Evolutionary conservation across 2,329 filamentous ascomycete genomes (phyloP).

Genomic region (Penicillium sp.): DNA sequence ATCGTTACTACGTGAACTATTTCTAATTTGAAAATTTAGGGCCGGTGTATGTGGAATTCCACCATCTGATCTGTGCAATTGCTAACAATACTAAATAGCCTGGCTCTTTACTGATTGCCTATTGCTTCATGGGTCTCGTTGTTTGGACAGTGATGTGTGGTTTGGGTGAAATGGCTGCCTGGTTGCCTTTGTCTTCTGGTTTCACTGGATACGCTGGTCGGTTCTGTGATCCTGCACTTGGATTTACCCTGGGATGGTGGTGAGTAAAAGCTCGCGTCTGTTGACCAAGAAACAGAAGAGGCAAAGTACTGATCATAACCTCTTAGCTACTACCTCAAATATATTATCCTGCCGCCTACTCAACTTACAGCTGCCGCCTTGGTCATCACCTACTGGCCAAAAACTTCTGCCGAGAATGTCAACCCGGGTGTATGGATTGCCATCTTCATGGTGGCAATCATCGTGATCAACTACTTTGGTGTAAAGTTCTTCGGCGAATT

Average conservation of each 20-base stretch:
- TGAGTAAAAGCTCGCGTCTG: slow-evolving; percentile 41
- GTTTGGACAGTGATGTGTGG: slow-evolving; percentile 82
- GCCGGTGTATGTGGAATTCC: slow-evolving; percentile 39
- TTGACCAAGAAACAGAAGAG: not conserved
- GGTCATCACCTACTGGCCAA: slow-evolving; percentile 75
- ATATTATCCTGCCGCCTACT: slow-evolving; percentile 84
- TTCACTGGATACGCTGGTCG: slow-evolving; percentile 81
- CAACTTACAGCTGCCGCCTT: slow-evolving; percentile 78
- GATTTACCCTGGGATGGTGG: slow-evolving; percentile 76
- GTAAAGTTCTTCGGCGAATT: slow-evolving; percentile 72
- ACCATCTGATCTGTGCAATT: not conserved
- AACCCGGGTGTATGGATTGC: slow-evolving; percentile 82
- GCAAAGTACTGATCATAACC: slow-evolving; percentile 3
- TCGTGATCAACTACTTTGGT: slow-evolving; percentile 71
- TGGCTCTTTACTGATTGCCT: slow-evolving; percentile 49
- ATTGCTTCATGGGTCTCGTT: slow-evolving; percentile 54
- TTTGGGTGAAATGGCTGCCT: slow-evolving; percentile 83
- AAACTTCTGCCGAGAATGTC: slow-evolving; percentile 61
- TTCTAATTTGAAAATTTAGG: slow-evolving; percentile 21
- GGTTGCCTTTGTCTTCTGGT: slow-evolving; percentile 75
- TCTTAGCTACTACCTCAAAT: slow-evolving; percentile 66
- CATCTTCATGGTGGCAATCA: slow-evolving; percentile 66
- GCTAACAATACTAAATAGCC: slow-evolving; percentile 31
- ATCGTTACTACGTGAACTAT: not conserved
- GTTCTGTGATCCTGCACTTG: slow-evolving; percentile 79